Evolutionary conservation across 441 rosid genomes (phyloP), one percentile per base, ranked within the genome.

Genomic region (Croton laevigatus): DNA sequence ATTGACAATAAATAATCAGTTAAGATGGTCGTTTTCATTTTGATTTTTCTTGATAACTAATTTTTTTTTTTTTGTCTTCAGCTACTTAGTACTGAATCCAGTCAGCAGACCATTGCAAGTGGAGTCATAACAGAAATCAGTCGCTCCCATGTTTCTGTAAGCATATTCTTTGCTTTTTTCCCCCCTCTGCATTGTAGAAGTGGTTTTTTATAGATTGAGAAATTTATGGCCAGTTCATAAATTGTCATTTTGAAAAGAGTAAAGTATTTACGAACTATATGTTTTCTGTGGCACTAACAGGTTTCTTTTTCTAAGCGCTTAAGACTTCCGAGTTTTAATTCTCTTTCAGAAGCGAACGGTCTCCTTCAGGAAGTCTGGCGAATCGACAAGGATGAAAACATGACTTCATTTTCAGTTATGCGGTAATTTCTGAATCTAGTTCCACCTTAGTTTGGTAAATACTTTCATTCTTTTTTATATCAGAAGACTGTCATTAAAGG

Each of bases 401-500:
- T 84, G 93, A 82, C 89, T 16, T 88, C 94, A 62, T 95, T 91
- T 85, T 83, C 97, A 22, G 76, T 85, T 62, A 95, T 93, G 99
- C 86, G 98, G 99, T 93, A 79, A 62, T 70, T 65, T 64, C 13
- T 55, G 38, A 42, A 69, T 77, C 58, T 22, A 22, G 16, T 69
- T 69, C 67, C 59, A 45, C 53, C 59, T 69, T 54, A 38, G 63
- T 62, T 2, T 52, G 65, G 58, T 19, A 48, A 36, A 61, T 52
- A 19, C 32, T 27, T 67, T 27, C 19, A 48, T 73, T 46, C 22
- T 65, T 57, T n/a, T 19, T 60, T 59, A 65, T 75, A n/a, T 64
- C 71, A 71, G 34, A 32, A 19, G 55, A 19, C 59, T 66, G 6
- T 51, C 13, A 23, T 59, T 19, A 52, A 34, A 54, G 38, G 36